These are phyloP conservation scores for Coleophoma crateriformis DNA, from an alignment of 2,329 filamentous ascomycete genomes.

Conservation along the genomic window DNA sequence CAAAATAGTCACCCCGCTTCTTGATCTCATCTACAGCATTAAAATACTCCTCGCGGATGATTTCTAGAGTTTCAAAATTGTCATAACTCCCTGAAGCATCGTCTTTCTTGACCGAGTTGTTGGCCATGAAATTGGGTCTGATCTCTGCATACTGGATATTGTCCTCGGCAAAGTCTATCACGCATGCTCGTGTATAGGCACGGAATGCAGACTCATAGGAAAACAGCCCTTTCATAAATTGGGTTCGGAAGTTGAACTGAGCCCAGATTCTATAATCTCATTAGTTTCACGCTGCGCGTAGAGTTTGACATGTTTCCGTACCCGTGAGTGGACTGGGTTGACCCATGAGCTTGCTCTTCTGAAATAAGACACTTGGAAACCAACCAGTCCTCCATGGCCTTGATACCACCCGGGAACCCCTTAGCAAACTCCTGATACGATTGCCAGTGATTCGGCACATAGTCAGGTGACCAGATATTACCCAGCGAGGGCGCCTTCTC, in stretches of 20 bases:
- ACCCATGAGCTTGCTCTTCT: slow-evolving; percentile 52
- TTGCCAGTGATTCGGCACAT: slow-evolving; percentile 31
- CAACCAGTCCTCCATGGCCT: slow-evolving; percentile 47
- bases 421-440: slow-evolving; percentile 36
- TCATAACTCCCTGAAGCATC: slow-evolving; percentile 46
- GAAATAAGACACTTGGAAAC: slow-evolving; percentile 56
- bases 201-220: slow-evolving; percentile 60
- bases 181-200: slow-evolving; percentile 52
- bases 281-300: slow-evolving; percentile 7
- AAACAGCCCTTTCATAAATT: slow-evolving; percentile 68
- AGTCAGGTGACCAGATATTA: slow-evolving; percentile 3
- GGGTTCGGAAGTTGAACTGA: slow-evolving; percentile 63
- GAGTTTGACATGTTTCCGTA: slow-evolving; percentile 27
- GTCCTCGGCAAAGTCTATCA: slow-evolving; percentile 57
- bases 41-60: slow-evolving; percentile 51
- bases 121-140: slow-evolving; percentile 60
- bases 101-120: slow-evolving; percentile 54
- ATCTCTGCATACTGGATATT: slow-evolving; percentile 69
- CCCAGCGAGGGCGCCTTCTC: background rate
- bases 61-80: slow-evolving; percentile 53
- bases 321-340: slow-evolving; percentile 43
- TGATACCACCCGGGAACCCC: slow-evolving; percentile 12
- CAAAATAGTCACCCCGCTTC: slow-evolving; percentile 39
- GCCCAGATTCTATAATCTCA: slow-evolving; percentile 40
- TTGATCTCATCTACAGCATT: slow-evolving; percentile 38